Evolutionary conservation across 202 grass and related monocot genomes (phyloP), one percentile per base, ranked within the genome.

Genomic region (Digitaria exilis): DNA sequence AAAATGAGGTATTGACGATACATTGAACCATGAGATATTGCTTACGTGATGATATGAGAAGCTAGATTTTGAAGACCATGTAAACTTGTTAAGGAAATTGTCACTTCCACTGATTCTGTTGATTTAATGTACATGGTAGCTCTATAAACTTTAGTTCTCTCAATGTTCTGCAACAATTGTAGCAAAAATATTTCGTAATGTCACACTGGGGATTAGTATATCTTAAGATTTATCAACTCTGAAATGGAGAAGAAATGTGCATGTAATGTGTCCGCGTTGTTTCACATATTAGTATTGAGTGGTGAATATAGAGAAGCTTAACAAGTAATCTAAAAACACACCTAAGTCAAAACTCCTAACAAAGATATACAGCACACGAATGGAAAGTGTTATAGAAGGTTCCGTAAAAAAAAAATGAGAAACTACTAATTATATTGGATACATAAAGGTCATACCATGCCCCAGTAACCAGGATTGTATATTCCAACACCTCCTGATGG

Each of bases 391-490:
- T 43, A 34, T 24, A 35, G 21, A 24, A 68, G 37, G 0, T 24
- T 24, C 21, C 37, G 24, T 15, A 43, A 67, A 65, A n/a, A n/a
- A n/a, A n/a, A 41, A 61, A 11, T 4, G 5, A 41, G 5, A 15
- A 45, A 28, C 2, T 45, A 46, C n/a, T 6, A 16, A 15, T 89
- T 65, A 64, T 65, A 14, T 79, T 71, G 65, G 31, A 78, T 72
- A 57, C 56, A 39, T 66, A 75, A 87, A 89, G 52, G 35, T 57
- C 80, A 83, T 92, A 98, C 95, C 95, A 98, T 98, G 84, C 95
- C 95, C 90, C 95, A 93, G 59, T 82, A 98, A 77, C 95, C 95
- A 80, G 92, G 95, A 87, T 98, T 98, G 80, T 95, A 93, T 52
- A 98, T 84, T 21, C 92, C 95, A 77, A 93, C 90, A 85, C 95